Evolutionary conservation across 2,329 filamentous ascomycete species (phyloP).

Genomic region (Fonsecaea pugnacius): DNA sequence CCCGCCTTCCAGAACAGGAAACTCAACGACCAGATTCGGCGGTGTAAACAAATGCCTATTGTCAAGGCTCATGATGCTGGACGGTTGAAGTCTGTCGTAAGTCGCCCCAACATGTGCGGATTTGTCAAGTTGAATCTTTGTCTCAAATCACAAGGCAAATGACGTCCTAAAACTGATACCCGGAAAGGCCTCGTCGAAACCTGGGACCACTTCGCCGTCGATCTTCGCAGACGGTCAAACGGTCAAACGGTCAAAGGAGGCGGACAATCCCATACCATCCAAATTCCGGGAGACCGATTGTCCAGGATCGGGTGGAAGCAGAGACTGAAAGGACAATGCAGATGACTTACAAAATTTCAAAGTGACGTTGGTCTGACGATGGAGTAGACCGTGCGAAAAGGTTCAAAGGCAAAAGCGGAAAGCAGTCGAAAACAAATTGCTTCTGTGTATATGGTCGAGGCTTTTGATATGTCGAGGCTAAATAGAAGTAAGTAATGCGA

Average conservation of each 20-base stretch:
- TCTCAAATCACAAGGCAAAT: background rate
- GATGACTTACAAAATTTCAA: conserved; percentile 1
- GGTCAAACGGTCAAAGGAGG: background rate
- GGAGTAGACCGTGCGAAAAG: background rate
- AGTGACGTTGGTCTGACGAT: background rate
- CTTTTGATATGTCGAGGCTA: background rate
- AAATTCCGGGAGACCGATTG: background rate
- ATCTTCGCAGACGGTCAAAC: background rate
- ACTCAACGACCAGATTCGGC: conserved; percentile 13
- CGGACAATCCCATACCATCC: background rate
- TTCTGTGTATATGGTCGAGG: background rate
- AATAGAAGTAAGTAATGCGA: conserved; percentile 5
- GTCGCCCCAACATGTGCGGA: background rate
- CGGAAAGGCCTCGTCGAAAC: background rate
- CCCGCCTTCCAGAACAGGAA: conserved; percentile 15
- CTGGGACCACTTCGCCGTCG: background rate
- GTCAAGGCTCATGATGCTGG: background rate
- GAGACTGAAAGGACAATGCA: background rate
- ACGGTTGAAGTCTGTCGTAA: background rate
- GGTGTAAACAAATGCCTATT: background rate
- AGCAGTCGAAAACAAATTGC: background rate
- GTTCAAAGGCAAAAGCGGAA: background rate
- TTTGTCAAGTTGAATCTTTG: background rate
- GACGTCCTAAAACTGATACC: background rate
- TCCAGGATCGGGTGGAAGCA: background rate